These are phyloP conservation scores for Colletotrichum destructivum DNA, from an alignment of 2,329 filamentous ascomycete species.

Conservation along the genomic window DNA sequence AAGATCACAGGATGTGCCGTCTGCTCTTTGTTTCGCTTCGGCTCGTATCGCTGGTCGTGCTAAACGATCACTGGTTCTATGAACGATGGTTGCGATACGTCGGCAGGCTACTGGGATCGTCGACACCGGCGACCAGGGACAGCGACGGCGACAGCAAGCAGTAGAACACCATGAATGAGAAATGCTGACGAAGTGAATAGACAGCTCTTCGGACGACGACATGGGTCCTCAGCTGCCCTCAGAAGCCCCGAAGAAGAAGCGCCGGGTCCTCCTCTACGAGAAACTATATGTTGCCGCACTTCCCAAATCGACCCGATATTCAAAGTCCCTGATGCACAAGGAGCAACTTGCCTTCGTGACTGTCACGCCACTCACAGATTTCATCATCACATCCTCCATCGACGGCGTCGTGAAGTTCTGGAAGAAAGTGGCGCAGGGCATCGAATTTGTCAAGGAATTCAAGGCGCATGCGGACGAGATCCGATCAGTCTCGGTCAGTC, in stretches of 20 bases:
- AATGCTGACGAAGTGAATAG: slow-evolving; percentile 50
- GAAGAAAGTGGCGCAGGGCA: slow-evolving; percentile 92
- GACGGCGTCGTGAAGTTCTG: slow-evolving; percentile 99
- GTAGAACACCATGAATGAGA: not conserved
- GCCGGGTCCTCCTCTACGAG: slow-evolving; percentile 91
- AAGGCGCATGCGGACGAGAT: slow-evolving; percentile 91
- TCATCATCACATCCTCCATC: slow-evolving; percentile 92
- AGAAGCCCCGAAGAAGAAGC: slow-evolving; percentile 85
- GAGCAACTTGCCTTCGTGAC: slow-evolving; percentile 92
- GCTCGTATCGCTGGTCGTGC: no score
- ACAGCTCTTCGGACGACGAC: slow-evolving; percentile 88
- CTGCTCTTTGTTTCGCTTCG: not conserved
- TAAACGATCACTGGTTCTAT: not conserved
- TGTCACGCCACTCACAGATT: slow-evolving; percentile 92
- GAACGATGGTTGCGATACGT: not conserved
- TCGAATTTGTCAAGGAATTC: slow-evolving; percentile 99
- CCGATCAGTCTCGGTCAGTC: slow-evolving; percentile 85
- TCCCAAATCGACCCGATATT: slow-evolving; percentile 86
- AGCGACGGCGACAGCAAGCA: not conserved
- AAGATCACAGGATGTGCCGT: not conserved
- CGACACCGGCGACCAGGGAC: no score
- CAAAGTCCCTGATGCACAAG: slow-evolving; percentile 98
- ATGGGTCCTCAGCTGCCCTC: slow-evolving; percentile 94
- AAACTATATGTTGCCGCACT: slow-evolving; percentile 94
- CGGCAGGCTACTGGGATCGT: not conserved